phyloP scores from a whole-genome alignment of 805 yeast genomes.

The Lipomyces lipofer region DNA sequence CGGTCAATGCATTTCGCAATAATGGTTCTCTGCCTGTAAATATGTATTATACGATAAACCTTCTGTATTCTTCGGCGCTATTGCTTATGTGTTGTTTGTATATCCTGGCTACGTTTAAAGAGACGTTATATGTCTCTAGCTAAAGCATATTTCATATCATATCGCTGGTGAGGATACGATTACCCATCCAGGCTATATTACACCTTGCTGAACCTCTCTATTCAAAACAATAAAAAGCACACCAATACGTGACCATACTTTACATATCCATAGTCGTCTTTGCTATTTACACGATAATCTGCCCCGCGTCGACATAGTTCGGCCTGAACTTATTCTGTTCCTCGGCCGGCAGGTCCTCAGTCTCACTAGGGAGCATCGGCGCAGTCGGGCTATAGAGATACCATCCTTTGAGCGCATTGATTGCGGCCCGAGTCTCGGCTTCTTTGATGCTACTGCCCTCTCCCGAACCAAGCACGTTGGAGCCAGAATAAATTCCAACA shows the following conservation, averaged over 20 bases:
- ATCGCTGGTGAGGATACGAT: no score
- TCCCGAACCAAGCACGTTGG: conserved; percentile 85
- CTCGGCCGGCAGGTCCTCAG: no score
- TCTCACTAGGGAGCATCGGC: conserved; percentile 63
- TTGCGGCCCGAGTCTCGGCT: conserved; percentile 90
- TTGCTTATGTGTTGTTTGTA: no score
- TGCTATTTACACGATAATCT: conserved; percentile 37
- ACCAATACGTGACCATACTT: neutral
- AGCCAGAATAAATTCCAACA: conserved; percentile 88
- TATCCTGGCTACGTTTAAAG: no score
- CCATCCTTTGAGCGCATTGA: conserved; percentile 86
- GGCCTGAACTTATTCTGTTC: conserved; percentile 28
- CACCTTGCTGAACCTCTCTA: neutral
- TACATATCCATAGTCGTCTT: neutral
- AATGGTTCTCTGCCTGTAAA: no score
- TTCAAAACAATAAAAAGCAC: neutral
- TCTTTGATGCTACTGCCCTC: conserved; percentile 87
- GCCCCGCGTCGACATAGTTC: conserved; percentile 38
- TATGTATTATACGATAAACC: no score
- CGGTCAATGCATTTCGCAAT: no score
- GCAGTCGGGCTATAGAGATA: conserved; percentile 84
- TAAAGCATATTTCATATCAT: no score
- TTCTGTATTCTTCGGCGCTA: no score
- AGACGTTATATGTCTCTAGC: no score
- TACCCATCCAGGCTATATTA: no score